Evolutionary conservation across 345 rosid genomes (phyloP).

Genomic region (Pistacia vera): DNA sequence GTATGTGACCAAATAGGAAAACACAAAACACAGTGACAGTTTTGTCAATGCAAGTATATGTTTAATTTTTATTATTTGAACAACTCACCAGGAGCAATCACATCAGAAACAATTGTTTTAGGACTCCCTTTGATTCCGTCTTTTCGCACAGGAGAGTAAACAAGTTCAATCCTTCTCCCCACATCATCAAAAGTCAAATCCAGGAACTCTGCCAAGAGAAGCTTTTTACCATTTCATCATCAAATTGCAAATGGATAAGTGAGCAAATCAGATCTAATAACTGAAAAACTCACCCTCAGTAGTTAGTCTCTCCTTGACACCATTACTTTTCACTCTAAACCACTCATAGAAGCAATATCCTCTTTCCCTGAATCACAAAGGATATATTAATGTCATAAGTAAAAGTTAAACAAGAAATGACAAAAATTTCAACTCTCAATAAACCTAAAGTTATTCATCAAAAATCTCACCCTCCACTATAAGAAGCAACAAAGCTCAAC

Average conservation of each 20-base stretch:
- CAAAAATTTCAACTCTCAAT: slow-evolving; percentile 14
- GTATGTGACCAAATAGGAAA: slow-evolving; percentile 4
- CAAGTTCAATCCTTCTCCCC: slow-evolving; percentile 74
- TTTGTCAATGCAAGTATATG: background rate
- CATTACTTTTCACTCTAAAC: slow-evolving; percentile 75
- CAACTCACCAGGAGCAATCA: slow-evolving; percentile 74
- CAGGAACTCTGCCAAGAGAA: slow-evolving; percentile 59
- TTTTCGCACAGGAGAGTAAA: slow-evolving; percentile 79
- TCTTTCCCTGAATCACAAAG: slow-evolving; percentile 57
- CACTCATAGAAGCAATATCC: slow-evolving; percentile 83
- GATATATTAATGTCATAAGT: slow-evolving; percentile 13
- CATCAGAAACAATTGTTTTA: slow-evolving; percentile 62
- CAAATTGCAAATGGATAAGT: slow-evolving; percentile 1
- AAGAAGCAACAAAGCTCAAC: slow-evolving; percentile 81
- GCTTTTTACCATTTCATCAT: slow-evolving; percentile 18
- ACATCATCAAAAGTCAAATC: slow-evolving; percentile 87
- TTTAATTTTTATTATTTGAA: background rate
- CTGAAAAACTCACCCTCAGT: slow-evolving; percentile 55
- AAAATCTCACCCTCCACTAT: slow-evolving; percentile 81
- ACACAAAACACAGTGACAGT: background rate
- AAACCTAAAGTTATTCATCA: slow-evolving; percentile 12
- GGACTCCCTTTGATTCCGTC: slow-evolving; percentile 83
- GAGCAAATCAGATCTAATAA: slow-evolving; percentile 2
- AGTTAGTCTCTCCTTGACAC: slow-evolving; percentile 63
- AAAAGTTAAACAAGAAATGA: background rate